Evolutionary conservation across 2,329 filamentous ascomycete species (phyloP).

Genomic region (Elsinoe arachidis): DNA sequence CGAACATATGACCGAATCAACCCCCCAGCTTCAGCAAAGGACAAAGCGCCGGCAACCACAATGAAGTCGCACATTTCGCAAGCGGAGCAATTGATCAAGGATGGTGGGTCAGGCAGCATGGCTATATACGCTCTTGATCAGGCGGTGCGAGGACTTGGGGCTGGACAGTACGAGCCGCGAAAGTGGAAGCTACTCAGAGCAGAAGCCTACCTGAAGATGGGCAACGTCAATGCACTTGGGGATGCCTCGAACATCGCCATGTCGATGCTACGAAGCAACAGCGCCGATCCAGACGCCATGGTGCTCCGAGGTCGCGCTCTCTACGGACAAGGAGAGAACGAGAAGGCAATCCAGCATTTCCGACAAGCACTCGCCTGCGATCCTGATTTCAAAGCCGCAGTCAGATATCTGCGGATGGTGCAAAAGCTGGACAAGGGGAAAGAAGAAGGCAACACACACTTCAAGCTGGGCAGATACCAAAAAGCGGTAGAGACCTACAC

Average conservation of each 20-base stretch:
- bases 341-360: conserved; percentile 89
- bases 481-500: conserved; percentile 78
- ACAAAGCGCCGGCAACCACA: conserved; percentile 69
- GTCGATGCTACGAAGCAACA: conserved; percentile 74
- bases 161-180: conserved; percentile 68
- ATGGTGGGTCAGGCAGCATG: conserved; percentile 79
- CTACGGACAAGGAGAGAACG: conserved; percentile 88
- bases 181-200: conserved; percentile 92
- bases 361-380: conserved; percentile 82
- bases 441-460: conserved; percentile 82
- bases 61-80: conserved; percentile 78
- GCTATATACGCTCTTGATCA: conserved; percentile 84
- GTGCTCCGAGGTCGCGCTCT: conserved; percentile 80
- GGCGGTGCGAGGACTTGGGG: conserved; percentile 71
- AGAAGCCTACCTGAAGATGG: conserved; percentile 88
- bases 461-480: conserved; percentile 75
- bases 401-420: conserved; percentile 81
- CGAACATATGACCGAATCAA: conserved; percentile 72
- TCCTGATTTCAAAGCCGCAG: conserved; percentile 79
- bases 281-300: conserved; percentile 84
- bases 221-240: conserved; percentile 75
- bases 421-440: conserved; percentile 91
- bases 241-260: conserved; percentile 92
- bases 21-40: conserved; percentile 72
- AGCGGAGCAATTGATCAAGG: conserved; percentile 66